Percentiles rank a stretch among this genome's conserved stretches.
Conservation (phyloP, 257 asterid genomes). For the Catharanthus roseus region DNA sequence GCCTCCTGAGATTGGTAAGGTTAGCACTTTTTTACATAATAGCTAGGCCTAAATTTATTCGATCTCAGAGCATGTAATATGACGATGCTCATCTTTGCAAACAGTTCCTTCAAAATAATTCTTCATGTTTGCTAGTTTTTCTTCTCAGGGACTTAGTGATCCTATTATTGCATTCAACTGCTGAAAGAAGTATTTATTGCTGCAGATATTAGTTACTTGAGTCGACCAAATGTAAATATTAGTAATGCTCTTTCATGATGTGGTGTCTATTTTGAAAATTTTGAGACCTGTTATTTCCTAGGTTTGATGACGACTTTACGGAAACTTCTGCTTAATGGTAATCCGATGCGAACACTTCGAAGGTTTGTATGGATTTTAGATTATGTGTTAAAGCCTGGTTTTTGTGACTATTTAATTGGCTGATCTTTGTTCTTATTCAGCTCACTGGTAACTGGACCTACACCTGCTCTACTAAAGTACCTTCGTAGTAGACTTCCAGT, state of each 20-base stretch:
- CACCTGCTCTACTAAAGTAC: conserved; percentile 68
- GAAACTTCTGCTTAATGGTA: conserved; percentile 85
- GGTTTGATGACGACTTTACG: conserved; percentile 90
- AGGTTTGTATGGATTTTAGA: conserved; percentile 46
- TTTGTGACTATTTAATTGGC: conserved; percentile 14
- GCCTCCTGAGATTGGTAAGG: conserved; percentile 94
- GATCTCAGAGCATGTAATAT: neutral
- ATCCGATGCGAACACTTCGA: conserved; percentile 86
- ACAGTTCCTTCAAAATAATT: neutral
- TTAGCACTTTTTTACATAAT: conserved; percentile 28
- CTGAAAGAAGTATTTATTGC: no score
- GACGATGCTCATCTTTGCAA: neutral
- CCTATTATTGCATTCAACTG: no score
- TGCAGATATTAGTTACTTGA: no score
- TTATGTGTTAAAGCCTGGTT: conserved; percentile 8
- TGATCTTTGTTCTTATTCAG: conserved; percentile 35
- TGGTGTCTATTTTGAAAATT: neutral
- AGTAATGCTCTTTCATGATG: no score
- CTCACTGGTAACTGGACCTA: conserved; percentile 86
- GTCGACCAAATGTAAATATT: no score
- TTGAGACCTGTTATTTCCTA: conserved; percentile 20
- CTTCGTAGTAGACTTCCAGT: conserved; percentile 87
- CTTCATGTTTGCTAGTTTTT: neutral
- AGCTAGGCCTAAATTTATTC: neutral
- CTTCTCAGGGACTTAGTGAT: neutral